phyloP scores from a whole-genome alignment of 2,329 filamentous ascomycete species.

The Ophiocordyceps camponoti-leonardi region DNA sequence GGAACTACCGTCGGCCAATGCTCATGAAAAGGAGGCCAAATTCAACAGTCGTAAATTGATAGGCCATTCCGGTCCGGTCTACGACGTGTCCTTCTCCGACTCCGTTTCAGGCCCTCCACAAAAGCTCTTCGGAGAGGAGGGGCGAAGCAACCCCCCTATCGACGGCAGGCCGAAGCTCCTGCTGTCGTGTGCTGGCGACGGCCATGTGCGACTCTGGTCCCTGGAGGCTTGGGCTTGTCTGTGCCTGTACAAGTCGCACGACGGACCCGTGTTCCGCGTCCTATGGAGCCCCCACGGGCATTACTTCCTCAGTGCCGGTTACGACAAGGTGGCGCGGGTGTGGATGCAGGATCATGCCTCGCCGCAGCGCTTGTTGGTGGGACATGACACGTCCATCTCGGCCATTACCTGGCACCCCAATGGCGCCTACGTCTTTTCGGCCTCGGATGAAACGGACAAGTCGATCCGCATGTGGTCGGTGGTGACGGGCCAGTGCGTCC shows the following conservation, averaged over 20 bases:
- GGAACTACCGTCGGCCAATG: constrained; percentile 51
- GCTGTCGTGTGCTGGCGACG: constrained; percentile 75
- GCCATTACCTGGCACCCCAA: constrained; percentile 90
- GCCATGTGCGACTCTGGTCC: constrained; percentile 82
- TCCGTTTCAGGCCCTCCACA: constrained; percentile 38
- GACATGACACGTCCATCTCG: constrained; percentile 88
- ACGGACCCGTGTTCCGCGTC: constrained; percentile 75
- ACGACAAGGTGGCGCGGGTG: constrained; percentile 77
- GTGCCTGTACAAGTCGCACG: constrained; percentile 86
- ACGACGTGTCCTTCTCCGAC: constrained; percentile 72
- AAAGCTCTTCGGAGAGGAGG: constrained; percentile 32
- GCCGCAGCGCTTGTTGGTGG: constrained; percentile 72
- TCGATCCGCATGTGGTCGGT: constrained; percentile 96
- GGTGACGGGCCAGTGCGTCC: constrained; percentile 70
- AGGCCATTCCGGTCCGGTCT: constrained; percentile 81
- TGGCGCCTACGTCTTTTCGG: constrained; percentile 82
- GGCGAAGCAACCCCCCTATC: constrained; percentile 20
- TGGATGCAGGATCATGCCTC: constrained; percentile 92
- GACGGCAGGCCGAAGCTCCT: constrained; percentile 54
- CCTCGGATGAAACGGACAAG: constrained; percentile 68
- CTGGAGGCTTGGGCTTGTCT: constrained; percentile 83
- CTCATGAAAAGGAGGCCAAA: constrained; percentile 39
- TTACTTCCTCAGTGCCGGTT: constrained; percentile 78
- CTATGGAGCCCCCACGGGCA: constrained; percentile 87
- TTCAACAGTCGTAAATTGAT: constrained; percentile 56